Conservation (phyloP, 2,329 filamentous ascomycete species). For the Aspergillus hiratsukae region DNA sequence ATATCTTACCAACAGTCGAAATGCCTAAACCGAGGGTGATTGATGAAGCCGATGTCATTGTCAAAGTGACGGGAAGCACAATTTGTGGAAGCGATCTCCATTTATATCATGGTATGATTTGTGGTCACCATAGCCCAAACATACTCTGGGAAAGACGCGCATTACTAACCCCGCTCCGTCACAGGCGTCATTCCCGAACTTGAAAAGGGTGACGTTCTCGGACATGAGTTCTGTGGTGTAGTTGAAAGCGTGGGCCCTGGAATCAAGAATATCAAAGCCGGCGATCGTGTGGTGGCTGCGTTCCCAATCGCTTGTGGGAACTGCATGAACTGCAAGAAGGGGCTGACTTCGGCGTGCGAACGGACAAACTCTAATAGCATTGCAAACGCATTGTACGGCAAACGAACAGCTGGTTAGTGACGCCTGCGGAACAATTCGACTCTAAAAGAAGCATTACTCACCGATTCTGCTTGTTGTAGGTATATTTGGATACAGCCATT, state of each 20-base stretch:
- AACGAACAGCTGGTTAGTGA: conserved; percentile 61
- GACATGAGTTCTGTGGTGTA: conserved; percentile 53
- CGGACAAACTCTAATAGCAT: conserved; percentile 70
- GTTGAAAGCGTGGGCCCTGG: conserved; percentile 53
- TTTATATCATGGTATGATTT: conserved; percentile 36
- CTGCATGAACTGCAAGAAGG: conserved; percentile 75
- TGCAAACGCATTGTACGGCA: conserved; percentile 72
- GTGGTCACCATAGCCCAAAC: neutral
- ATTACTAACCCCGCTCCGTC: conserved; percentile 8
- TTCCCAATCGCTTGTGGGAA: conserved; percentile 71
- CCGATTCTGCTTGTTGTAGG: conserved; percentile 25
- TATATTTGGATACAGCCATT: conserved; percentile 67
- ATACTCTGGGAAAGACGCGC: neutral
- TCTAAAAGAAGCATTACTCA: neutral
- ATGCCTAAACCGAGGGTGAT: conserved; percentile 67
- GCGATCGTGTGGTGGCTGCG: conserved; percentile 71
- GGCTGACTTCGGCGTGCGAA: conserved; percentile 74
- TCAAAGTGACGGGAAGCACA: conserved; percentile 67
- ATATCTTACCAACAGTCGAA: conserved; percentile 44
- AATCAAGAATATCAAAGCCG: conserved; percentile 52
- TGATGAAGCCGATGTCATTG: conserved; percentile 71
- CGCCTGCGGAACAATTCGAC: neutral
- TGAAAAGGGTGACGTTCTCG: conserved; percentile 62
- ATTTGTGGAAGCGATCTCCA: conserved; percentile 60
- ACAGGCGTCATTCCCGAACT: conserved; percentile 52